Evolutionary conservation across 805 yeast species (phyloP).

Genomic region (Nakazawaea ernobii): DNA sequence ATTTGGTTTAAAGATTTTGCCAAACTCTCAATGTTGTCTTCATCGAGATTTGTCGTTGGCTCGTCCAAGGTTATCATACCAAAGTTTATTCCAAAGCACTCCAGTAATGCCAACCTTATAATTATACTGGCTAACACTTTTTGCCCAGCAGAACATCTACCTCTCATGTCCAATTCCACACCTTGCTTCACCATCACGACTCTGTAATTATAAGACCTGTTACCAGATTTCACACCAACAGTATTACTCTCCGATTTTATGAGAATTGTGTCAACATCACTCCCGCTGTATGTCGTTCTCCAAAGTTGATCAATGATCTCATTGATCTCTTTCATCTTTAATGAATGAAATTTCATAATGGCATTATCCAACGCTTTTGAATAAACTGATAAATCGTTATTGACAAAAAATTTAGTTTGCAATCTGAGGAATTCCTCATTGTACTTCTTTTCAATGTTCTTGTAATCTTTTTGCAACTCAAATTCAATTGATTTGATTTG

Average conservation of each 20-base stretch:
- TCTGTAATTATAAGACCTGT: constrained; percentile 80
- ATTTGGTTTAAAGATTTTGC: constrained; percentile 76
- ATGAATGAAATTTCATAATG: constrained; percentile 85
- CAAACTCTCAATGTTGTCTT: constrained; percentile 80
- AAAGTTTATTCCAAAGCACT: constrained; percentile 90
- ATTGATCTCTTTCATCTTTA: constrained; percentile 91
- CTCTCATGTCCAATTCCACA: constrained; percentile 94
- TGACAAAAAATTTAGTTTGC: constrained; percentile 69
- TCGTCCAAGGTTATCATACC: constrained; percentile 96
- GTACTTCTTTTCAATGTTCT: constrained; percentile 57
- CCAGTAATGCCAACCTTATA: constrained; percentile 87
- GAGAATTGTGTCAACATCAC: constrained; percentile 88
- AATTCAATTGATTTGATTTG: constrained; percentile 50
- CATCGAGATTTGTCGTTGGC: constrained; percentile 94
- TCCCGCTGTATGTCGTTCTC: constrained; percentile 91
- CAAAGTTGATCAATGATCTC: constrained; percentile 84
- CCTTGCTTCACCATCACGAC: constrained; percentile 94
- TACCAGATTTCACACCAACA: constrained; percentile 34
- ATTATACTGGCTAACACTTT: constrained; percentile 89
- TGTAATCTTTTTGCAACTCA: constrained; percentile 69
- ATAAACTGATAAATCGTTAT: constrained; percentile 77
- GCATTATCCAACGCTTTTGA: constrained; percentile 86
- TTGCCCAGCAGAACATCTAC: constrained; percentile 97
- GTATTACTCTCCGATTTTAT: constrained; percentile 72
- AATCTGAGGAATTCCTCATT: constrained; percentile 68